Conservation (phyloP, 805 yeast species). For the Ogataea dorogensis region DNA sequence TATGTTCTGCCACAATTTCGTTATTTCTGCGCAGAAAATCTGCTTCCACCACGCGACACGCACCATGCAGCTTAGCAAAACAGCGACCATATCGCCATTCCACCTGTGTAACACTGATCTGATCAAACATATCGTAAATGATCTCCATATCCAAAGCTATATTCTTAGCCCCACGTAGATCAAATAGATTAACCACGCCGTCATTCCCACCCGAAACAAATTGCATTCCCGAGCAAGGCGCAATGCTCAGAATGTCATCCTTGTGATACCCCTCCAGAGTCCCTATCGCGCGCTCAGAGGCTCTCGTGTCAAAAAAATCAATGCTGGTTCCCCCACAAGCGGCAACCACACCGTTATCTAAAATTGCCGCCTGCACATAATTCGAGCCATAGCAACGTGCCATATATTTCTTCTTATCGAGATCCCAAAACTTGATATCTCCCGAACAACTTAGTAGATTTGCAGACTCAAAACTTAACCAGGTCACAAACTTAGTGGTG, state of each 20-base stretch:
- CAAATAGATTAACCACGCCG: conserved; percentile 18
- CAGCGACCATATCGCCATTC: conserved; percentile 4
- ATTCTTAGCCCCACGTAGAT: conserved; percentile 14
- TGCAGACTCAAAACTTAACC: conserved; percentile 10
- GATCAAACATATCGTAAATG: conserved; percentile 10
- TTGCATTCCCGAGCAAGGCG: conserved; percentile 2
- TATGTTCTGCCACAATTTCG: conserved; percentile 12
- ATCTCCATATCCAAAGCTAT: conserved; percentile 17
- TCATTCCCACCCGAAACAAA: conserved; percentile 22
- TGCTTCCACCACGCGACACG: conserved; percentile 10
- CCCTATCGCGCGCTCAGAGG: conserved; percentile 8
- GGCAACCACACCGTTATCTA: conserved; percentile 14
- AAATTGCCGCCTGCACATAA: conserved; percentile 10
- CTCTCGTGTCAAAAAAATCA: conserved; percentile 17
- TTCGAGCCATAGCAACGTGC: conserved; percentile 1
- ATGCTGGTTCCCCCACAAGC: conserved; percentile 14
- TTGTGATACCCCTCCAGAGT: conserved; percentile 14
- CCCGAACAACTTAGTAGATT: conserved; percentile 18
- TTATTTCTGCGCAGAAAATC: conserved; percentile 13
- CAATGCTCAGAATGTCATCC: conserved; percentile 18
- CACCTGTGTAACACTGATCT: conserved; percentile 17
- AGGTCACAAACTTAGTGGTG: conserved; percentile 11
- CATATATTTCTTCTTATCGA: conserved; percentile 4
- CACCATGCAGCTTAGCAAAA: conserved; percentile 16
- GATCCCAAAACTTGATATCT: conserved; percentile 19